Evolutionary conservation across 2,329 filamentous ascomycete species (phyloP).

Genomic region (Arthrobotrys entomopaga): DNA sequence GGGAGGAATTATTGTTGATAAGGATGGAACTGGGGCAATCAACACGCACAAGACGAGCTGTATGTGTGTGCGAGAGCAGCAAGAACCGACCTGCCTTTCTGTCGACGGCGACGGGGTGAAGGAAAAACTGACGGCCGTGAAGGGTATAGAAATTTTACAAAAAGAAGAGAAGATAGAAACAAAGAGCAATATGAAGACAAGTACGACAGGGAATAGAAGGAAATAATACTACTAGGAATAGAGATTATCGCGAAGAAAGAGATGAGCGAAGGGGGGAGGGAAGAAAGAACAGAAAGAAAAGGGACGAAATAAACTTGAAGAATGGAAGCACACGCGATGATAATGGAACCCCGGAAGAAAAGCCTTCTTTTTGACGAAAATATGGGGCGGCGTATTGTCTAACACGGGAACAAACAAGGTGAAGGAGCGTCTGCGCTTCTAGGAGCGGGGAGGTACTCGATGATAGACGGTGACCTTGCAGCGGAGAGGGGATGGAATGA

Average conservation of each 20-base stretch:
- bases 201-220: too few species aligned
- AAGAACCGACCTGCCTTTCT: slow-evolving; percentile 26
- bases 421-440: not conserved
- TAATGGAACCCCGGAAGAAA: not conserved
- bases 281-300: slow-evolving; percentile 3
- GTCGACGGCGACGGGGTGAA: slow-evolving; percentile 3
- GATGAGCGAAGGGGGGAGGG: slow-evolving; percentile 4
- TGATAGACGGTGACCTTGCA: too few species aligned
- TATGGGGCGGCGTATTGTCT: not conserved
- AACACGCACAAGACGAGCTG: slow-evolving; percentile 22
- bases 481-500: too few species aligned
- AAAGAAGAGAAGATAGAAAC: slow-evolving; percentile 18
- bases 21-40: slow-evolving; percentile 11
- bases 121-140: slow-evolving; percentile 27
- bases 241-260: slow-evolving; percentile 3
- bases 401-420: not conserved
- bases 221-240: not conserved
- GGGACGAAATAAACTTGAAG: not conserved
- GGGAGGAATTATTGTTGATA: slow-evolving; percentile 25
- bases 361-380: not conserved
- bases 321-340: too few species aligned
- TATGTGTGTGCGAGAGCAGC: slow-evolving; percentile 23
- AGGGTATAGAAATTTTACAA: slow-evolving; percentile 3
- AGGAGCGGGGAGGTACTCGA: not conserved
- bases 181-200: not conserved